These are phyloP conservation scores for Cladosporium oxysporum DNA, from an alignment of 2,329 filamentous ascomycete genomes.

Conservation along the genomic window DNA sequence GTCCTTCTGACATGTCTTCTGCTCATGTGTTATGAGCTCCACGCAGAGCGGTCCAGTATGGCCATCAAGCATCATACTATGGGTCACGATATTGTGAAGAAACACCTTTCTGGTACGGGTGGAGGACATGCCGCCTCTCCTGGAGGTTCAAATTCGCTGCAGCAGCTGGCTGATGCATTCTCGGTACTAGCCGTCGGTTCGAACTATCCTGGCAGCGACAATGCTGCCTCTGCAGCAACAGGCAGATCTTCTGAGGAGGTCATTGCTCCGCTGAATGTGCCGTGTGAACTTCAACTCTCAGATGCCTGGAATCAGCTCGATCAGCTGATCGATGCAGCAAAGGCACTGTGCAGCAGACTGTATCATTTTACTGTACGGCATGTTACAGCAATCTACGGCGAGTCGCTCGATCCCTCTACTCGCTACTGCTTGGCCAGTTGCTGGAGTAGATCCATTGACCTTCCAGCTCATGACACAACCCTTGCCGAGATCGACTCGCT, in stretches of 20 bases:
- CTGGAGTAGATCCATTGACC: neutral
- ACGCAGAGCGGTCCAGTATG: slow-evolving; percentile 14
- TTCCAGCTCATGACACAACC: neutral
- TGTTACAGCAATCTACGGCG: neutral
- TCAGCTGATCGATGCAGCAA: neutral
- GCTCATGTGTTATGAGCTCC: slow-evolving; percentile 15
- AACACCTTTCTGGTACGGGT: neutral
- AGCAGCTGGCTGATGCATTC: neutral
- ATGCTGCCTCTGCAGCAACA: too few species aligned
- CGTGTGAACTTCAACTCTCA: neutral
- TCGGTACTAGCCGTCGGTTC: neutral
- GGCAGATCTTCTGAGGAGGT: neutral
- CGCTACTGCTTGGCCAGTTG: slow-evolving; percentile 10
- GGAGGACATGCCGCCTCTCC: neutral
- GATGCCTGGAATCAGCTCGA: slow-evolving; percentile 7
- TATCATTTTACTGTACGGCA: neutral
- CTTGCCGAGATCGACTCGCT: neutral
- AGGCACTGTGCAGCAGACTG: neutral
- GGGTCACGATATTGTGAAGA: slow-evolving; percentile 1
- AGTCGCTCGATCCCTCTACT: neutral
- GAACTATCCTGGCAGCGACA: neutral
- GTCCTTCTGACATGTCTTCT: slow-evolving; percentile 17
- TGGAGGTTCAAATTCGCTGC: neutral
- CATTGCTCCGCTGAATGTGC: too few species aligned
- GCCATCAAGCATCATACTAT: slow-evolving; percentile 5